A percentile compares a stretch with the other conserved stretches of the same genome.
These are phyloP conservation scores for Adansonia gregorii DNA, from an alignment of 441 rosid species.

Conservation along the genomic window DNA sequence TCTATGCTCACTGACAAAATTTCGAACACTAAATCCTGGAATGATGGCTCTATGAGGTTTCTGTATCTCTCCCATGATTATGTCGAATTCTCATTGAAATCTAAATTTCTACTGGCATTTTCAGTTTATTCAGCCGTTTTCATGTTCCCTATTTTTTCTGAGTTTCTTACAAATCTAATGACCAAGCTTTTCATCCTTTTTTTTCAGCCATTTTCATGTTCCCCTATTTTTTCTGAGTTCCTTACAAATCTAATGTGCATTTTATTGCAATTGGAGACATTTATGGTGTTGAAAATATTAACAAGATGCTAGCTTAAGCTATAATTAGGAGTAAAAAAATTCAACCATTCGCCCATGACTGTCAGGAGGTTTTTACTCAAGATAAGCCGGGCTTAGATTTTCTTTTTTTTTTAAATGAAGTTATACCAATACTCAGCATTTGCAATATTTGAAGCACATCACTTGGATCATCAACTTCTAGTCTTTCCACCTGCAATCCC, in stretches of 20 bases:
- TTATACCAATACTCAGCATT: slow-evolving; percentile 60
- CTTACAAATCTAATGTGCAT: background rate
- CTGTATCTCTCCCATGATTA: background rate
- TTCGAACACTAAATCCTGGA: background rate
- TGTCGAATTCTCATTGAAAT: background rate
- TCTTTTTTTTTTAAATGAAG: background rate
- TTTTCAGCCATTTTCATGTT: background rate
- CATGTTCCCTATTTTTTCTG: background rate
- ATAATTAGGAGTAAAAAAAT: background rate
- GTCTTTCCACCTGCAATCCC: slow-evolving; percentile 37
- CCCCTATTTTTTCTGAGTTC: background rate
- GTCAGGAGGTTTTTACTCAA: background rate
- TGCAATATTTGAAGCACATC: slow-evolving; percentile 49
- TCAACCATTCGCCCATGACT: background rate
- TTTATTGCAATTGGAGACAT: background rate
- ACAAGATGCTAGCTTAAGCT: background rate
- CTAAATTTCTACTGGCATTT: background rate
- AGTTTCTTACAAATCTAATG: background rate
- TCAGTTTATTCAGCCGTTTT: background rate
- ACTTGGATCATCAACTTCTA: slow-evolving; percentile 48
- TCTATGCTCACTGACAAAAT: background rate
- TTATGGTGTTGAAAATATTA: background rate
- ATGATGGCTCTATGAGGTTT: background rate
- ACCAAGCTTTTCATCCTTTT: background rate
- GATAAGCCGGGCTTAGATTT: slow-evolving; percentile 4